Percentiles rank a stretch among this genome's conserved stretches.
phyloP scores from a whole-genome alignment of 768 basidiomycete species.

The Chiua virens region DNA sequence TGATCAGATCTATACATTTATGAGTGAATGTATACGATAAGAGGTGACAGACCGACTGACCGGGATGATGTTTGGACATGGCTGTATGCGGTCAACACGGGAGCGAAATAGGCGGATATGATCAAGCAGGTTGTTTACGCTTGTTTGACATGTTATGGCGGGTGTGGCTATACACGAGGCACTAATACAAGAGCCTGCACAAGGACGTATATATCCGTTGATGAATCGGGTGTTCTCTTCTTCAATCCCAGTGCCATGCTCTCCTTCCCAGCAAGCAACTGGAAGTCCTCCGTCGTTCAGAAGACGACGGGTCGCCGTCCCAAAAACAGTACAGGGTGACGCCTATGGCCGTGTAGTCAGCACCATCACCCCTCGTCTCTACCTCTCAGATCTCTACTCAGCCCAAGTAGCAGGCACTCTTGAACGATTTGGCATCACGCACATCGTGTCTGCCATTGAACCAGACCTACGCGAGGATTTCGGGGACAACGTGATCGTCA shows the following conservation, averaged over 20 bases:
- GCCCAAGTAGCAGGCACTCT: slow-evolving; percentile 52
- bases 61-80: slow-evolving; percentile 93
- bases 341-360: slow-evolving; percentile 24
- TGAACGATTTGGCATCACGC: slow-evolving; percentile 64
- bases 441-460: slow-evolving; percentile 69
- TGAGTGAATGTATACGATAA: not conserved
- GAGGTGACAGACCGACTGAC: slow-evolving; percentile 34
- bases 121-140: slow-evolving; percentile 11
- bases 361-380: slow-evolving; percentile 49
- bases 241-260: slow-evolving; percentile 22
- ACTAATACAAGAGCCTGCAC: not conserved
- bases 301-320: slow-evolving; percentile 16
- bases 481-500: slow-evolving; percentile 34
- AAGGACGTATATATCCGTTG: not conserved
- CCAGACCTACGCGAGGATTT: slow-evolving; percentile 27
- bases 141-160: slow-evolving; percentile 1
- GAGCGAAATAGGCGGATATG: not conserved
- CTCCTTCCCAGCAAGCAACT: slow-evolving; percentile 31
- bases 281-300: slow-evolving; percentile 28
- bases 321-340: slow-evolving; percentile 4
- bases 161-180: no score
- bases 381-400: slow-evolving; percentile 61
- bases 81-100: slow-evolving; percentile 13
- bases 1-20: slow-evolving; percentile 78
- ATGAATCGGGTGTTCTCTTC: not conserved